Percentiles rank a stretch among this genome's conserved stretches.
phyloP scores from a whole-genome alignment of 495 filamentous ascomycete species.

The Monascus purpureus region DNA sequence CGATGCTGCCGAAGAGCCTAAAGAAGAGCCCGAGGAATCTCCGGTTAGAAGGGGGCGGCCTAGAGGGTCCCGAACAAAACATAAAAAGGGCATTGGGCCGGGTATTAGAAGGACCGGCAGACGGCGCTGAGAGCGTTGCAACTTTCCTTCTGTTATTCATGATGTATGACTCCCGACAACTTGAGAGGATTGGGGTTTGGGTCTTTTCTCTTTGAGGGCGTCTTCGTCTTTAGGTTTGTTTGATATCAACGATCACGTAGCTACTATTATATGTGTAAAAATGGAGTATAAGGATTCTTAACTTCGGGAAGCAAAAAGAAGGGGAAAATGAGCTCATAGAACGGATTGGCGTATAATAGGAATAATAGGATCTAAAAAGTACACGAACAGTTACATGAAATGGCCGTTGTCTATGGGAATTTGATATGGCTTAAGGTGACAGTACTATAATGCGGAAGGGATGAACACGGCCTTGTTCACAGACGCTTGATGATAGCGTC shows the following conservation, averaged over 20 bases:
- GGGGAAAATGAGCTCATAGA: no score
- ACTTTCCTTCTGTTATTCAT: slow-evolving; percentile 1
- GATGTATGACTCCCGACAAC: no score
- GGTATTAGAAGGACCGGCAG: slow-evolving; percentile 22
- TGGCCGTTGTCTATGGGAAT: neutral
- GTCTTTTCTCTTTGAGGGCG: no score
- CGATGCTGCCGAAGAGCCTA: slow-evolving; percentile 21
- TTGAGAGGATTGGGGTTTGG: no score
- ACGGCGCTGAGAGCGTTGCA: slow-evolving; percentile 17
- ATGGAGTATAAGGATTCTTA: slow-evolving; percentile 8
- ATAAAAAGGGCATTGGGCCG: slow-evolving; percentile 19
- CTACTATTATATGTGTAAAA: slow-evolving; percentile 15
- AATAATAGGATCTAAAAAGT: no score
- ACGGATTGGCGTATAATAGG: no score
- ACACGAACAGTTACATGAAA: no score
- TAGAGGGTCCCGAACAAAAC: slow-evolving; percentile 22
- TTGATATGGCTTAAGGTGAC: slow-evolving; percentile 2
- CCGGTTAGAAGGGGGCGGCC: slow-evolving; percentile 22
- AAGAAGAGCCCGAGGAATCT: slow-evolving; percentile 24
- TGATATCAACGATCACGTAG: no score
- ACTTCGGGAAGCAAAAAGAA: no score
- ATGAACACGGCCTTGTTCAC: slow-evolving; percentile 31
- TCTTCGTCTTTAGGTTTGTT: no score
- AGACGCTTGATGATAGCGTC: slow-evolving; percentile 78
- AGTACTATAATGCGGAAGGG: slow-evolving; percentile 23